Base-by-base conservation (phyloP, 106 monocot species). In the Posidonia australis region DNA sequence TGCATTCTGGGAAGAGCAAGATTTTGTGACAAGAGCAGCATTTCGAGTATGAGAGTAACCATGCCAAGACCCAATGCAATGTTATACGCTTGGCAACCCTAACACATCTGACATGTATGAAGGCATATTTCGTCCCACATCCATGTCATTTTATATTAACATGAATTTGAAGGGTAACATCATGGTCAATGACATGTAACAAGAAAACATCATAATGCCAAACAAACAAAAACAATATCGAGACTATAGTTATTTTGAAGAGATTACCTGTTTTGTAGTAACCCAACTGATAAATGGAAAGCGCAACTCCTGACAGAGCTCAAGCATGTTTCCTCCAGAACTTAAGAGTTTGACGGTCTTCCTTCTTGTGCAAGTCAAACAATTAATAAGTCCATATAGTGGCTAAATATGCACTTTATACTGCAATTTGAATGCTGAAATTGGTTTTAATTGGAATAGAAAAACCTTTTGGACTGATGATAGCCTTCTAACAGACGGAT, bases 251-350 rank as follows among this genome's bases (percentile, higher is more conserved):
- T 49, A 49, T 58, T 19, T 57, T 44, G 0, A 46, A 61, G 18
- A 26, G 24, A 46, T 18, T 82, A 89, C 93, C 89, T 94, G 89
- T 10, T 87, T 79, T 58, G 47, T 61, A 45, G 62, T 52, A 64
- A 90, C 57, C 84, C 86, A 90, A 52, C 70, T 82, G 67, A 90
- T 72, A 83, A 91, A 98, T 52, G 90, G 87, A 65, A 77, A 73
- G 10, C 96, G 87, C 53, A 98, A 75, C 28, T 98, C 96, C 79
- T 85, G 63, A 62, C 87, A 85, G 11, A 90, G 90, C 77, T 98
- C 90, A 63, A 98, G 82, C 80, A 98, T 87, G 64, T 87, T 77
- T 58, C 96, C 96, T 63, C 87, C 85, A 54, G 78, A 76, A 63
- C 78, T 87, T 67, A 98, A 70, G 59, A 87, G 72, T 70, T 85